Conservation (phyloP, 2,329 filamentous ascomycete species). For the Penicillium sp. region DNA sequence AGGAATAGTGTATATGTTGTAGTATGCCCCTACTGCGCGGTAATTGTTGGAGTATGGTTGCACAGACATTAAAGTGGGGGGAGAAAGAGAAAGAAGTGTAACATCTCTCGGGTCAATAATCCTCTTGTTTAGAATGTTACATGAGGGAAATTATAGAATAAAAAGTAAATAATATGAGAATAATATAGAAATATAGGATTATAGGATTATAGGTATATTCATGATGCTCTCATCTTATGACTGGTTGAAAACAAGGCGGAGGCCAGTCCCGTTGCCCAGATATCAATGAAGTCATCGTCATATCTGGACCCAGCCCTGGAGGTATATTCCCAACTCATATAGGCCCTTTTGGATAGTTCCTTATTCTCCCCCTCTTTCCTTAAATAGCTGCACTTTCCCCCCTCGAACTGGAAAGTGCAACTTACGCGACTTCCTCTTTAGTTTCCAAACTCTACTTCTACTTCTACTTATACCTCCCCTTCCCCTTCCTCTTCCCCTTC, state of each 20-base stretch:
- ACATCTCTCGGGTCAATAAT: background rate
- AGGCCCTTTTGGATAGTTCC: background rate
- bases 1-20: background rate
- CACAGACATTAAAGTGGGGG: slow-evolving; percentile 2
- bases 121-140: background rate
- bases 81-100: background rate
- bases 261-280: slow-evolving; percentile 17
- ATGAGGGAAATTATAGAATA: background rate
- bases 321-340: background rate
- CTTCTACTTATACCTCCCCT: background rate
- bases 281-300: slow-evolving; percentile 28
- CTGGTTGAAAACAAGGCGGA: slow-evolving; percentile 25
- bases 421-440: background rate
- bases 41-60: slow-evolving; percentile 2
- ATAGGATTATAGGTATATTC: background rate
- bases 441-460: background rate
- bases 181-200: background rate
- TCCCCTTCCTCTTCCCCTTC: background rate
- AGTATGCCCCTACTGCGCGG: background rate
- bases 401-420: background rate
- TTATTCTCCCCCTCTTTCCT: background rate
- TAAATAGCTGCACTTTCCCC: slow-evolving; percentile 9
- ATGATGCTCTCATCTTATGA: slow-evolving; percentile 14
- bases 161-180: too few relatives aligned
- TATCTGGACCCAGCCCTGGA: background rate